Base-by-base conservation (phyloP, 805 yeast species). In the Kodamaea laetipori region DNA sequence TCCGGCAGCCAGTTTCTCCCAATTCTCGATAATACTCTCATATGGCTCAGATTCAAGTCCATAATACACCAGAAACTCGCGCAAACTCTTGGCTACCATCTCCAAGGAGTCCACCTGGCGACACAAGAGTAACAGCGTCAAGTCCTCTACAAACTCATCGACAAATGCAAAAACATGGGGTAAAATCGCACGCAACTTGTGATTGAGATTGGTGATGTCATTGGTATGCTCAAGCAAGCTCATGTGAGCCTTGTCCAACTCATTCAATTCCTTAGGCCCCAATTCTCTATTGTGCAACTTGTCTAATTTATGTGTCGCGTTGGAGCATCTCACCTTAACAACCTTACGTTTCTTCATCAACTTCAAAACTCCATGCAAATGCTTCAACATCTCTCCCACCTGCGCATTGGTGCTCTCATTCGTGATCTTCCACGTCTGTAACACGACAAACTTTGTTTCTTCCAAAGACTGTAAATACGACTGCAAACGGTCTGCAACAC, bases 61-160 rank as follows among this genome's bases (percentile, higher is more conserved):
- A 27, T 45, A 59, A 47, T 51, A 59, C 7, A 44, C 48, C 9
- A 58, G 38, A 44, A 54, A 66, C 41, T 58, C 50, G 12, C 47
- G 39, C 26, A 64, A 34, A 4, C 51, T 50, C 7, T 50, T 41
- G 39, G 59, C 41, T 18, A 76, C 52, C 17, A 59, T 53, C 19
- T 60, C 50, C 43, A 56, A 61, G 2, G 70, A 58, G 12, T 68
- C 72, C 16, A 55, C 26, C 37, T 76, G 71, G 26, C 69, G 64
- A 48, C 61, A 67, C 30, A 74, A 54, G 1, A 69, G 41, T 48
- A 69, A 63, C 37, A 67, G 58, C 1, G 75, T 58, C 10, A 78
- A 45, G 40, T 64, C 62, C 36, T 68, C 74, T 8, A 77, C 56
- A 46, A 77, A 77, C 50, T 78, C 84, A 26, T 78, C 77, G 35